Evolutionary conservation across 305 asterid genomes (phyloP), one percentile per base, ranked within the genome.

Genomic region (Salvia sclarea): DNA sequence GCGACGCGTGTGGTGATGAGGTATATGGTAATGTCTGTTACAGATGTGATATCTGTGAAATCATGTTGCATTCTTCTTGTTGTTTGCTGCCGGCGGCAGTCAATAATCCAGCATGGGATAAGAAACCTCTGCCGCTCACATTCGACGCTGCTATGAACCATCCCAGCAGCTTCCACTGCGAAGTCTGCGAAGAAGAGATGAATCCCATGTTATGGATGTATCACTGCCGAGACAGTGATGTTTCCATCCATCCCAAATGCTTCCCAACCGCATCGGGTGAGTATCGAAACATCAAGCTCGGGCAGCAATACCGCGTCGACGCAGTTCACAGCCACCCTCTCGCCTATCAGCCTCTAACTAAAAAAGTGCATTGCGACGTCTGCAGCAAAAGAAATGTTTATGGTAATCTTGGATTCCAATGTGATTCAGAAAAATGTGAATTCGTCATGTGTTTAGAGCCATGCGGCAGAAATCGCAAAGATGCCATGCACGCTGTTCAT

Each of bases 121-220:
- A 52, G 41, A 62, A 66, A 62, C 24, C 40, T 14, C 20, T 66
- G 41, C 62, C 21, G 25, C 53, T 66, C 4, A 52, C 62, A 1
- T 37, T 2, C 16, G 16, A 66, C 18, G 54, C 71, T 25, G 8
- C 9, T 2, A 4, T 5, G 4, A 4, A 66, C 63, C 71, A 52
- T 10, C 53, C 41, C 0, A n/a, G 40, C 2, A 35, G 16, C 16
- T 66, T 66, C 61, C 53, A 53, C 63, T 66, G 71, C 25, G 71
- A 66, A 4, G 3, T 38, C 16, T 66, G 71, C 61, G 71, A 66
- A 17, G 0, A 22, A 14, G 30, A 38, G 5, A 66, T 66, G 62
- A 8, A 53, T 22, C 63, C 71, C 5, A 66, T 50, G 61, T 0
- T 1, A 0, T 66, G 61, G 71, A 66, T 66, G 71, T 66, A 66